Base-by-base conservation (phyloP, 257 asterid species). In the Salvia miltiorrhiza region DNA sequence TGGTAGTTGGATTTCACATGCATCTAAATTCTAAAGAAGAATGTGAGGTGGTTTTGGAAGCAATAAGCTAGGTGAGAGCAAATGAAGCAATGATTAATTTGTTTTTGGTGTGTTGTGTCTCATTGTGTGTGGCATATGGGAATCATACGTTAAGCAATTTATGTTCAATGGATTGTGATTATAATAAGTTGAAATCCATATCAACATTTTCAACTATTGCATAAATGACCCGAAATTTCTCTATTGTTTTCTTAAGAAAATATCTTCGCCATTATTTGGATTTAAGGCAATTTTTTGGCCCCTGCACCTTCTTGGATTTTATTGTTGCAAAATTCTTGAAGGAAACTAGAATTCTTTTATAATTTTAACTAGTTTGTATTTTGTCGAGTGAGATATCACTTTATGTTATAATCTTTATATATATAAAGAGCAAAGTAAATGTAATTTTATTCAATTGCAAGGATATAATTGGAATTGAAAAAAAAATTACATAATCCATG, bases 111-210 rank as follows among this genome's bases (percentile, higher is more conserved):
- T 75, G 3, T 78, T 78, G 79, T 71, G 85, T 11, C 30, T 39
- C 71, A 44, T 44, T 63, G 10, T 84, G 58, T 79, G 89, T 84
- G 93, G 93, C 79, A 49, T 65, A 6, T 60, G 80, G 28, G 71
- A 61, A 58, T 67, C 70, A 83, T 82, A 82, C 93, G 93, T 84
- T 84, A 68, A 52, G 66, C 83, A 70, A 63, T 76, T 78, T 78
- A 4, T 26, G 64, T 76, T 81, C 92, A 81, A 5, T 82, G 69
- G 63, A 76, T 83, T 59, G 4, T 56, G 52, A 69, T 79, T 73
- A 77, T 33, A 76, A 63, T 33, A 79, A 74, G 37, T 12, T 26
- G 9, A 24, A 30, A 8, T 8, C 14, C 62, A 7, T 58, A 10
- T 35, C 24, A 14, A 37, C 14, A 3, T 40, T 43, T 56, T 14